A percentile compares a stretch with the other conserved stretches of the same genome.
Conservation (phyloP, 2,329 filamentous ascomycete species). For the Camptophora hylomeconis region DNA sequence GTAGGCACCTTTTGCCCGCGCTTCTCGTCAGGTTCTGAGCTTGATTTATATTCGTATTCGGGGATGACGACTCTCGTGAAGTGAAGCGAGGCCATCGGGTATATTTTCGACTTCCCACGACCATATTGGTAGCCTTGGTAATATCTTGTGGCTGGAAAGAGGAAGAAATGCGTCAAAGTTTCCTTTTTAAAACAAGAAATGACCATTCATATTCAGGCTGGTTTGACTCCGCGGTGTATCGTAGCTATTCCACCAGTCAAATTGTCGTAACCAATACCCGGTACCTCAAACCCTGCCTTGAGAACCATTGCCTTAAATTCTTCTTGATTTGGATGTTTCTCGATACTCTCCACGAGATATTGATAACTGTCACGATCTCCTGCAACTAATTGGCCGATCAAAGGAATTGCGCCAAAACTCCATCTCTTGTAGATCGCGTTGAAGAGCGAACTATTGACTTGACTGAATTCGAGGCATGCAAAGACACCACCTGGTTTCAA, state of each 20-base stretch:
- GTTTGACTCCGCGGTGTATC: slow-evolving; percentile 95
- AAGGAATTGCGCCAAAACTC: slow-evolving; percentile 86
- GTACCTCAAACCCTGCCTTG: slow-evolving; percentile 57
- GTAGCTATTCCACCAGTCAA: slow-evolving; percentile 85
- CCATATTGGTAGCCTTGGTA: too few relatives aligned
- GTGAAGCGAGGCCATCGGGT: too few relatives aligned
- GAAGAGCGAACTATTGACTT: slow-evolving; percentile 64
- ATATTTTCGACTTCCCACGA: too few relatives aligned
- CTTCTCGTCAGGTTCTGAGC: too few relatives aligned
- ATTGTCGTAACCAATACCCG: slow-evolving; percentile 75
- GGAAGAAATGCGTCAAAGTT: too few relatives aligned
- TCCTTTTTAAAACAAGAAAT: too few relatives aligned
- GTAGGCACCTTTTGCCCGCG: too few relatives aligned
- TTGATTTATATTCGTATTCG: too few relatives aligned
- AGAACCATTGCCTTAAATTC: slow-evolving; percentile 74
- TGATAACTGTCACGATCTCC: slow-evolving; percentile 94
- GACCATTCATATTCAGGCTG: slow-evolving; percentile 18
- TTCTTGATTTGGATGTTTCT: slow-evolving; percentile 75
- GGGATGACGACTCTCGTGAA: too few relatives aligned
- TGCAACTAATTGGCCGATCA: slow-evolving; percentile 91
- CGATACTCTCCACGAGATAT: slow-evolving; percentile 96
- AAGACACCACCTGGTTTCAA: slow-evolving; percentile 92
- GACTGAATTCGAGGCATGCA: slow-evolving; percentile 90
- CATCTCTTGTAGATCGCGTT: slow-evolving; percentile 86
- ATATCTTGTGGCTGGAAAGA: too few relatives aligned